Conservation (phyloP, 768 basidiomycete genomes). For the Rhodocollybia butyracea region DNA sequence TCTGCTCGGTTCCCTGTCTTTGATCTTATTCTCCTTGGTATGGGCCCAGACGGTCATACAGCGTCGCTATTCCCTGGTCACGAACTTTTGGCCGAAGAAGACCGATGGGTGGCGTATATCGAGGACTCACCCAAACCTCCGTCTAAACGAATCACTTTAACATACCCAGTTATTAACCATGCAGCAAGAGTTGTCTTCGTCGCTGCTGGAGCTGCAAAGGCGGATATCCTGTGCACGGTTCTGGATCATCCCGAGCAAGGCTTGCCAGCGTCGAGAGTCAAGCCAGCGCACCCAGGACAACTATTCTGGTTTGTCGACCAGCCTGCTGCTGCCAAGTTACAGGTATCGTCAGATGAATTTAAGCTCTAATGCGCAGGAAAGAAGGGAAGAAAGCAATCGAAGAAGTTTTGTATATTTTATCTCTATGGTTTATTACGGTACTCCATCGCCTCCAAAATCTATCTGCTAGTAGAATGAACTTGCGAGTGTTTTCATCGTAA, state of each 20-base stretch:
- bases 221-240: slow-evolving; percentile 65
- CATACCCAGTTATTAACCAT: slow-evolving; percentile 88
- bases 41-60: slow-evolving; percentile 98
- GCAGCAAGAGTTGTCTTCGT: slow-evolving; percentile 88
- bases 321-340: slow-evolving; percentile 64
- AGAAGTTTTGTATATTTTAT: not conserved
- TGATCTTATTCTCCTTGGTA: slow-evolving; percentile 94
- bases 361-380: slow-evolving; percentile 29
- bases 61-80: slow-evolving; percentile 97
- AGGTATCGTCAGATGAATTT: slow-evolving; percentile 55
- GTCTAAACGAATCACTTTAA: slow-evolving; percentile 85
- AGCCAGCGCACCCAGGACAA: slow-evolving; percentile 74
- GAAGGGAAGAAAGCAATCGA: not conserved
- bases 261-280: slow-evolving; percentile 81
- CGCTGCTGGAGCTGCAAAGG: slow-evolving; percentile 79
- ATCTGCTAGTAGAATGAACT: not conserved
- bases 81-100: slow-evolving; percentile 73
- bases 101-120: slow-evolving; percentile 93
- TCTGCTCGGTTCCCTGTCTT: slow-evolving; percentile 96
- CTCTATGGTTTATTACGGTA: not conserved
- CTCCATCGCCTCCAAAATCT: no score
- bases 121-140: slow-evolving; percentile 96
- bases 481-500: not conserved
- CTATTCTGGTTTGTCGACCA: slow-evolving; percentile 96
- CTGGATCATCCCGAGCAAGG: slow-evolving; percentile 78